Base-by-base conservation (phyloP, 805 yeast genomes). In the Candida odintsovae region DNA sequence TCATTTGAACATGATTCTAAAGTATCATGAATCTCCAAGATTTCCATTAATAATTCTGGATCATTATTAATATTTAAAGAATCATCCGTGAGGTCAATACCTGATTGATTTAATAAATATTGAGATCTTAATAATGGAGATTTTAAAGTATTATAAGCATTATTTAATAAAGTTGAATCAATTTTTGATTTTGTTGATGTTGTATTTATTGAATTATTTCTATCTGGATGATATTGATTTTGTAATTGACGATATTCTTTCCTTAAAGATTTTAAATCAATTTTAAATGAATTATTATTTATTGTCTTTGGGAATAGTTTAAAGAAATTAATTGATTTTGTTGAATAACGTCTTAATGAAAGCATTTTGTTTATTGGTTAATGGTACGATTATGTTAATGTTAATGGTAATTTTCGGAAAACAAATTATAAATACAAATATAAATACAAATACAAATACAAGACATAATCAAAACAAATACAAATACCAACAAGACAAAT, bases 11-110 rank as follows among this genome's bases (percentile, higher is more conserved):
- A 82, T 52, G 79, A 79, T 50, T 87, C 95, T 47, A 90, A 68
- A 38, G 78, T 76, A 64, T 92, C 99, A 61, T 90, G 94, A 5
- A 88, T 80, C 53, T 89, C 95, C 66, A 92, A 70, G 20, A 92
- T 85, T 39, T 79, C 78, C 83, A 88, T 77, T 37, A 92, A 67
- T 58, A 87, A 67, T 15, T 69, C 75, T 47, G 82, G 79, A 49
- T 80, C 78, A 42, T 65, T 67, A 42, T 67, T 71, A 54, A 70
- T 79, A 10, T 7, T 78, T 81, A 54, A 25, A 6, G 47, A 25
- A 6, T 90, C 96, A 22, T 76, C 66, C 10, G 73, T 69, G 29
- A 86, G 66, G 52, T 86, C 88, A 23, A 77, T 64, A 0, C 73
- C 75, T 8, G 68, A 60, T 16, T 63, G 42, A 15, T 68, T 62